Conservation (phyloP, 2,329 filamentous ascomycete species). For the Stagonosporopsis chrysanthemi region DNA sequence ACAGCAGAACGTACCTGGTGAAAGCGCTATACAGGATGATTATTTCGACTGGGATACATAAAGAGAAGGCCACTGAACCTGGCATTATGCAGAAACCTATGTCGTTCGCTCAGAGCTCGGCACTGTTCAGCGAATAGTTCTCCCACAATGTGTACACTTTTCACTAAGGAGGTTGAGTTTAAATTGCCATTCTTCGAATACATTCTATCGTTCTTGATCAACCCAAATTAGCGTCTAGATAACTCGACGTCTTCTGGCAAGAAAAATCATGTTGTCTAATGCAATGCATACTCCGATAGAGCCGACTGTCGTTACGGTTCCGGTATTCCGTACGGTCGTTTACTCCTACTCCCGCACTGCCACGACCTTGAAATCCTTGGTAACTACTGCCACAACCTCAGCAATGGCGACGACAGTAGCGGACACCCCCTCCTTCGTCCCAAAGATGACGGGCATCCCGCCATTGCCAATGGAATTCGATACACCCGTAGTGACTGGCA, state of each 20-base stretch:
- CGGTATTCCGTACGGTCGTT: not conserved
- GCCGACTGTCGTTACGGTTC: not conserved
- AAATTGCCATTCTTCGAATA: not conserved
- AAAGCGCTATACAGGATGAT: not conserved
- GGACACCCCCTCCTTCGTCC: not conserved
- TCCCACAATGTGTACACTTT: not conserved
- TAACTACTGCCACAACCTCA: not conserved
- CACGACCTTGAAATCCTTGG: not conserved
- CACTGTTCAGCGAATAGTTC: not conserved
- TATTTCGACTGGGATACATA: no score
- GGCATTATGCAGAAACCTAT: not conserved
- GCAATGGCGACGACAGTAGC: not conserved
- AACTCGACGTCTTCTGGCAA: not conserved
- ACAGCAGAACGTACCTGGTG: not conserved
- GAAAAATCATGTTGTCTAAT: not conserved
- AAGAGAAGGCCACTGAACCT: not conserved
- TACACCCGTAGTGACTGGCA: not conserved
- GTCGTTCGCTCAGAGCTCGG: not conserved
- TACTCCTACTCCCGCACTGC: not conserved
- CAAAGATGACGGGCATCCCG: not conserved
- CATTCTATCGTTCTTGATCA: not conserved
- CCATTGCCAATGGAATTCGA: not conserved
- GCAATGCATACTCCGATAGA: not conserved
- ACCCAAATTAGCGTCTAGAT: not conserved
- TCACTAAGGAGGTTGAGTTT: not conserved